Base-by-base conservation (phyloP, 1,284 basidiomycete species). In the Fomitiporia mediterranea region DNA sequence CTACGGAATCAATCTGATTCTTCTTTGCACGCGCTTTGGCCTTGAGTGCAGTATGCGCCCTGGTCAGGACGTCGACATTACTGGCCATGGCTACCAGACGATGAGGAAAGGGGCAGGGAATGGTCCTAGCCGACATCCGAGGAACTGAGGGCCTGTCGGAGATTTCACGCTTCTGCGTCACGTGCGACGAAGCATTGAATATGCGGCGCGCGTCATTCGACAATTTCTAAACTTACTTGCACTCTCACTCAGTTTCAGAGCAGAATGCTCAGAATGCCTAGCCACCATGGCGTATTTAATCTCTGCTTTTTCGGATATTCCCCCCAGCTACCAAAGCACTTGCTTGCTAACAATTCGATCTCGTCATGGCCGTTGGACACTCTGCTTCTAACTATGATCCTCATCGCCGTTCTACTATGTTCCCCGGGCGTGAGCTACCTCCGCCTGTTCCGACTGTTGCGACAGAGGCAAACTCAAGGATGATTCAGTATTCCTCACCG, bases 1-100 rank as follows among this genome's bases (percentile, higher is more conserved):
- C 64, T 53, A 93, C 68, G 63, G 88, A 80, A 61, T 82, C 82
- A 61, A 90, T 70, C 68, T 89, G 84, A 6, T 75, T 73, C 51
- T 73, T 72, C 60, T 74, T 82, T 46, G 76, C 75, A 15, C 72
- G 74, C 62, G 76, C 82, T 68, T 89, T 89, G 19, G 82, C 77
- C 0, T 82, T 81, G 60, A 84, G 70, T 51, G 75, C 78, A 21
- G 68, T 71, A 68, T 85, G 83, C 21, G 83, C 80, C 32, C 71
- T 75, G 4, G 86, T 86, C 63, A 89, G 78, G 37, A 74, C 60
- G 25, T 76, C 64, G 59, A 84, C 60, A 69, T 88, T 86, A 66
- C 35, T n/a, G 38, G 56, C 46, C 51, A 58, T 58, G 37, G 44
- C 44, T 21, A 34, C 44, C 7, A 30, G 13, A n/a, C 44, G 21